Conservation (phyloP, 139 green algal species). For the Chlorella sp. region DNA sequence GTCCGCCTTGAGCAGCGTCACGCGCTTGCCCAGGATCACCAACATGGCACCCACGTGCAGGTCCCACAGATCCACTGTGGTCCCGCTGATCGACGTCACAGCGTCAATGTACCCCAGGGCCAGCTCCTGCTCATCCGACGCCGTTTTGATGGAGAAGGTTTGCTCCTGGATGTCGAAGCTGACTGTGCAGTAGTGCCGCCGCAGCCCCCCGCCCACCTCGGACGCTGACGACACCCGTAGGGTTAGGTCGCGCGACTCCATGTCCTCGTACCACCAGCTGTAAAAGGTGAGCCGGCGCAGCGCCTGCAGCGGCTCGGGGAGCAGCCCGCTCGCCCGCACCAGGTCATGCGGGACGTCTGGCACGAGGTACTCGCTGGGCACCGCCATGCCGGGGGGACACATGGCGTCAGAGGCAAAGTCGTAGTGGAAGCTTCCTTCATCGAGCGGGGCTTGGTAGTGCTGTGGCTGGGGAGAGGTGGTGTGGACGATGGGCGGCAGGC, state of each 20-base stretch:
- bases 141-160: constrained; percentile 4
- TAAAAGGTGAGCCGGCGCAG: background rate
- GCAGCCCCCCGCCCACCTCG: constrained; percentile 12
- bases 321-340: background rate
- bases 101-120: background rate
- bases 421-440: too few species aligned
- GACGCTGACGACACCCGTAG: background rate
- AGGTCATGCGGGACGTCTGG: too few species aligned
- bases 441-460: too few species aligned
- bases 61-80: constrained; percentile 11
- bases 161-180: constrained; percentile 4
- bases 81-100: constrained; percentile 1
- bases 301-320: background rate
- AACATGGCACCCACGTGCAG: constrained; percentile 17
- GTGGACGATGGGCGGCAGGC: too few species aligned
- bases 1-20: constrained; percentile 17
- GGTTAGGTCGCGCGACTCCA: constrained; percentile 10
- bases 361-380: too few species aligned
- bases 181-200: constrained; percentile 9
- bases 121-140: constrained; percentile 16
- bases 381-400: too few species aligned
- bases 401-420: too few species aligned
- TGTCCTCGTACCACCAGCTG: constrained; percentile 24
- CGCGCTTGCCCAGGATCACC: constrained; percentile 1
- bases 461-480: too few species aligned